phyloP scores from a whole-genome alignment of 2,329 filamentous ascomycete genomes.

The Orbilia quercus region DNA sequence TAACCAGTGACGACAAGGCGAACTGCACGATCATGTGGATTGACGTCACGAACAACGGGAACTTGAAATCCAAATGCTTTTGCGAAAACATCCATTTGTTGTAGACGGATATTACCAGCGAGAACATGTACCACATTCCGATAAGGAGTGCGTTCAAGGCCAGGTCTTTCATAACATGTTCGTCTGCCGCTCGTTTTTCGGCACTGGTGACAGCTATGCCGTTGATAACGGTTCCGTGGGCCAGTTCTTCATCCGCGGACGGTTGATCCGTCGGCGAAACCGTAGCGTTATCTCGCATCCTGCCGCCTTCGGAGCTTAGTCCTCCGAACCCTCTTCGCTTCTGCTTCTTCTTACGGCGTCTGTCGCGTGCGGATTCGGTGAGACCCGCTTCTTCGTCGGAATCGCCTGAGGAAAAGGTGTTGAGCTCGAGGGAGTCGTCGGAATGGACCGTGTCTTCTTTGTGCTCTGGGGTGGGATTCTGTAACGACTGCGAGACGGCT shows the following conservation, averaged over 20 bases:
- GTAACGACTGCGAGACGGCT: conserved; percentile 38
- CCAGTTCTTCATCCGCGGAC: conserved; percentile 37
- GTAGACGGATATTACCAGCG: conserved; percentile 92
- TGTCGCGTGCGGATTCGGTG: conserved; percentile 73
- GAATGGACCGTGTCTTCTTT: conserved; percentile 32
- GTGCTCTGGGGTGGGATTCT: conserved; percentile 32
- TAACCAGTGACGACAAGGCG: conserved; percentile 77
- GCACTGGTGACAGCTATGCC: conserved; percentile 67
- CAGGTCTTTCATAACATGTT: conserved; percentile 75
- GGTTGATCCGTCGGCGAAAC: conserved; percentile 70
- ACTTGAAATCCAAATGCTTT: conserved; percentile 86
- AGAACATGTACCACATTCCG: conserved; percentile 87
- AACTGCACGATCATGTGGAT: conserved; percentile 98
- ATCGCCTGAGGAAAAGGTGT: conserved; percentile 50
- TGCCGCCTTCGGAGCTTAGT: conserved; percentile 69
- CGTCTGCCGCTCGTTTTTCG: conserved; percentile 80
- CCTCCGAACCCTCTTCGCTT: conserved; percentile 43
- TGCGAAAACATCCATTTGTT: conserved; percentile 99
- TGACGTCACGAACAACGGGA: conserved; percentile 93
- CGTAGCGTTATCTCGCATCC: conserved; percentile 75
- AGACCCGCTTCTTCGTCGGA: conserved; percentile 87
- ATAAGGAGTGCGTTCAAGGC: conserved; percentile 84
- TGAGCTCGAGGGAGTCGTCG: conserved; percentile 41
- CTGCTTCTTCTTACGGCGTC: conserved; percentile 72
- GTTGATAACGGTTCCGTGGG: conserved; percentile 52